phyloP scores from a whole-genome alignment of 768 basidiomycete species.

The Gautieria morchelliformis region DNA sequence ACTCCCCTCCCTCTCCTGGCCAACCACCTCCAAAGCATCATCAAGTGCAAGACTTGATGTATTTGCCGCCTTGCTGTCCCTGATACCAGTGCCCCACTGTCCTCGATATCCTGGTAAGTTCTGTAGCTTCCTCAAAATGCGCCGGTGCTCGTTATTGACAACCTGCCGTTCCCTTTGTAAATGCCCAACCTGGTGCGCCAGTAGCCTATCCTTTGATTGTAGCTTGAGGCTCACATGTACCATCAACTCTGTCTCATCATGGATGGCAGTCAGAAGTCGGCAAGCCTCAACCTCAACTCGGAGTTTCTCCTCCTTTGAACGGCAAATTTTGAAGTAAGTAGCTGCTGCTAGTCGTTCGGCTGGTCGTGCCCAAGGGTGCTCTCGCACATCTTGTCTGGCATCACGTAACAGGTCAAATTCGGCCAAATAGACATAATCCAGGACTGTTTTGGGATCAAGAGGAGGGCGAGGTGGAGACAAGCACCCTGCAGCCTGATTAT shows the following conservation, averaged over 20 bases:
- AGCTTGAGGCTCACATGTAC: background rate
- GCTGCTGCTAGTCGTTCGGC: conserved; percentile 17
- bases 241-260: conserved; percentile 14
- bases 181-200: background rate
- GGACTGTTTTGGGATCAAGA: conserved; percentile 18
- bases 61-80: too few relatives aligned
- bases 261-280: conserved; percentile 17
- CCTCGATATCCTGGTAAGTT: background rate
- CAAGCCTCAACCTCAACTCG: conserved; percentile 17
- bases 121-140: background rate
- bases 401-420: conserved; percentile 23
- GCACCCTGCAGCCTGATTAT: conserved; percentile 21
- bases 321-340: conserved; percentile 12
- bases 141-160: background rate
- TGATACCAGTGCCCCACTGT: too few relatives aligned
- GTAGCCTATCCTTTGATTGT: background rate
- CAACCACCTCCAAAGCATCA: too few relatives aligned
- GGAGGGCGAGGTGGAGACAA: conserved; percentile 15
- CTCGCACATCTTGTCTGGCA: conserved; percentile 15
- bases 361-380: conserved; percentile 19
- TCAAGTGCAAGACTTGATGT: too few relatives aligned
- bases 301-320: conserved; percentile 18
- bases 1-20: too few relatives aligned
- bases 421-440: conserved; percentile 20
- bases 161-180: background rate